phyloP scores from a whole-genome alignment of 2,329 filamentous ascomycete species.

The Domatiomyces globalis region DNA sequence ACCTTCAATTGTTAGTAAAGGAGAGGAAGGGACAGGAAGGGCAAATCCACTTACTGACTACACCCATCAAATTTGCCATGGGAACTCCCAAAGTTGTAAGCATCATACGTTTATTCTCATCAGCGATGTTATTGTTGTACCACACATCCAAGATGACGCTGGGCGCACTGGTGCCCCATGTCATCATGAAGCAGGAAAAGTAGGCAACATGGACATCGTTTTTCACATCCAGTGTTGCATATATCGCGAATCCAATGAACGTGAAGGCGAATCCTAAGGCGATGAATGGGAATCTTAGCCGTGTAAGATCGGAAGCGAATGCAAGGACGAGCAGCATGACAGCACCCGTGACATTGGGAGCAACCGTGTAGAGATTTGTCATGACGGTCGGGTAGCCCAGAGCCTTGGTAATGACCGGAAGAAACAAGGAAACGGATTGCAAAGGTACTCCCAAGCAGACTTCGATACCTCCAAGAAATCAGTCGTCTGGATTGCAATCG shows the following conservation, averaged over 20 bases:
- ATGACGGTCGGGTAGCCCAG: constrained; percentile 43
- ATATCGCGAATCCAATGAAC: constrained; percentile 66
- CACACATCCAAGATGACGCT: constrained; percentile 54
- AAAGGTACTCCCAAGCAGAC: constrained; percentile 46
- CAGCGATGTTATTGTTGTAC: constrained; percentile 73
- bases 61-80: constrained; percentile 61
- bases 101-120: constrained; percentile 57
- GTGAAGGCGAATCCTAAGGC: constrained; percentile 59
- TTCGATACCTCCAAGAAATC: constrained; percentile 31
- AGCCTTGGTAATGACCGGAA: constrained; percentile 43
- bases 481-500: not conserved
- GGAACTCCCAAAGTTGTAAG: constrained; percentile 63
- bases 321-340: constrained; percentile 58
- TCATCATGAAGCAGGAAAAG: constrained; percentile 70
- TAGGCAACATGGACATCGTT: constrained; percentile 52
- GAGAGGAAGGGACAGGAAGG: not conserved
- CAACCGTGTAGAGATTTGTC: constrained; percentile 70
- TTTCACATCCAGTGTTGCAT: constrained; percentile 52
- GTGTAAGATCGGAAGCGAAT: constrained; percentile 52
- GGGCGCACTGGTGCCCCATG: constrained; percentile 62
- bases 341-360: constrained; percentile 62
- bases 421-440: constrained; percentile 42
- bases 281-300: constrained; percentile 61
- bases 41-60: constrained; percentile 31
- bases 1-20: constrained; percentile 19